Evolutionary conservation across 305 asterid species (phyloP).

Genomic region (Fraxinus baroniana): DNA sequence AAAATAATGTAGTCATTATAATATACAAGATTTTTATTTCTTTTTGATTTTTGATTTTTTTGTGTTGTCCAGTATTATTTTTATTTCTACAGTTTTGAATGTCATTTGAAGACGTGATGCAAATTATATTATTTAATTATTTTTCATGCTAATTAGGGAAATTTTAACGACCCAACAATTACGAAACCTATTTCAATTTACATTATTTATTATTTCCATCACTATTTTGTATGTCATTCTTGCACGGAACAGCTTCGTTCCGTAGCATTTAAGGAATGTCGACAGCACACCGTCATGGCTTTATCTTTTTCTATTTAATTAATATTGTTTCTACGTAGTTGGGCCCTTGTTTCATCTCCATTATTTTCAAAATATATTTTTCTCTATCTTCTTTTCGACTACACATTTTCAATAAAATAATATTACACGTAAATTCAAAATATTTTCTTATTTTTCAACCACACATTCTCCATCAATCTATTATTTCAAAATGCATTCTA

Average conservation of each 20-base stretch:
- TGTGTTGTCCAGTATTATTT: not conserved
- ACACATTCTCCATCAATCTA: not conserved
- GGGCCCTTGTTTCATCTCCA: too few relatives aligned
- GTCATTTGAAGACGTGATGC: not conserved
- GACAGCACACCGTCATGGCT: not conserved
- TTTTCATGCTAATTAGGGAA: not conserved
- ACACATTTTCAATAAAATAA: too few relatives aligned
- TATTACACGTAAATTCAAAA: not conserved
- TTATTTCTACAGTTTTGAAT: not conserved
- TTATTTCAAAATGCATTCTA: too few relatives aligned
- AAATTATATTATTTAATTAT: not conserved
- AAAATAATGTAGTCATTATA: too few relatives aligned
- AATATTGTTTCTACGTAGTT: not conserved
- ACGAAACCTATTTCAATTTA: not conserved
- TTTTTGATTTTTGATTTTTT: not conserved
- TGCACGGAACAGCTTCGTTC: not conserved
- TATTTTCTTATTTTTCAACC: not conserved
- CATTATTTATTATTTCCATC: not conserved
- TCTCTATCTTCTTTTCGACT: too few relatives aligned
- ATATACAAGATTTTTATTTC: not conserved
- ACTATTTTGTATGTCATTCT: not conserved
- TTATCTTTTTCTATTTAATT: not conserved
- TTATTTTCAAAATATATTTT: too few relatives aligned
- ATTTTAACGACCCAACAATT: not conserved
- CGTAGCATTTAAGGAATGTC: not conserved